Evolutionary conservation across 2,329 filamentous ascomycete species (phyloP), one percentile per base, ranked within the genome.

Genomic region (Colletotrichum zoysiae): DNA sequence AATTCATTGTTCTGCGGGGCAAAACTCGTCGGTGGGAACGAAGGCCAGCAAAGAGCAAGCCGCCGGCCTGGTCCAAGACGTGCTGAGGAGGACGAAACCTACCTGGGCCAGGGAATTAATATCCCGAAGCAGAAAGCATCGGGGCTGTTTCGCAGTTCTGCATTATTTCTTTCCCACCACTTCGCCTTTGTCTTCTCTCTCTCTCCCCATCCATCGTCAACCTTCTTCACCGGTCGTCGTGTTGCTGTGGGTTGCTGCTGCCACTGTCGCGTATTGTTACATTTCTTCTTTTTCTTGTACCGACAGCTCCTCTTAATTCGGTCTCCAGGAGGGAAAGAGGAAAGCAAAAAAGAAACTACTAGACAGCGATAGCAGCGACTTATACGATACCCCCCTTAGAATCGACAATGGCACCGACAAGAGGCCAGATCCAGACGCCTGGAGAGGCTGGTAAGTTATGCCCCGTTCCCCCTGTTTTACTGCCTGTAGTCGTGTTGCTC

Each of bases 401-500:
- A 60, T 51, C 40, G n/a, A 71, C 65, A 59, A 75, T 75, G 74
- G 73, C 74, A 53, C 56, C 74, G 59, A 66, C 73, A 65, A 70
- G 70, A 70, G 70, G 82, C 75, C 78, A 80, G 80, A 86, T 90
- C 79, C 85, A 85, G 78, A 89, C 88, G 82, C 86, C 89, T 79
- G 87, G 89, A 83, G 89, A 91, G 85, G 89, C 89, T 75, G 88
- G 89, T 91, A 86, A 78, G 87, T 88, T 44, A 26, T 61, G 46
- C 55, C 38, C 30, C 14, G 12, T 11, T 11, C n/a, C 7, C 59
- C 48, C 18, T 56, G 65, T 55, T 64, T 42, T 70, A 26, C 58
- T 38, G 51, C 26, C 55, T 72, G 65, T 46, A 59, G 50, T 40
- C 5, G 33, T 26, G 30, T 56, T 48, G 35, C 61, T 40, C 53